Conservation (phyloP, 805 yeast genomes). For the Kregervanrija fluxuum region DNA sequence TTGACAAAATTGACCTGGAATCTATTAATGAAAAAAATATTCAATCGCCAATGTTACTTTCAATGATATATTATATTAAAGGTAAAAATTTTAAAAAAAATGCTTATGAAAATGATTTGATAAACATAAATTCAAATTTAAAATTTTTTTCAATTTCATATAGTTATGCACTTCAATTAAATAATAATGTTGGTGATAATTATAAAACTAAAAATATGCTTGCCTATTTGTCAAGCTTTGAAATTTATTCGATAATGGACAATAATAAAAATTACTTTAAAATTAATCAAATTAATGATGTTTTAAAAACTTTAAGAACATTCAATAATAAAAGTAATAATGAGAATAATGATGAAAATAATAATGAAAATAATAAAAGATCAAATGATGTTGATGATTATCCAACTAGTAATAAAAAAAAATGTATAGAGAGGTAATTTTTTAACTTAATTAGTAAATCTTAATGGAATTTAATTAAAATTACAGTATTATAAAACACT, state of each 20-base stretch:
- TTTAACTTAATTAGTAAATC: background rate
- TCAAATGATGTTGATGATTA: background rate
- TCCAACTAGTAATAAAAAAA: background rate
- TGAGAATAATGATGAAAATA: background rate
- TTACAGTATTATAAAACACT: background rate
- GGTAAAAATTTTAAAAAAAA: constrained; percentile 12
- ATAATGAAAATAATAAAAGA: background rate
- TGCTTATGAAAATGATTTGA: constrained; percentile 10
- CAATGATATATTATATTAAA: constrained; percentile 19
- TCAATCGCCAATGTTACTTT: constrained; percentile 19
- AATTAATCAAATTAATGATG: too few species aligned
- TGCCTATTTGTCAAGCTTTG: constrained; percentile 10
- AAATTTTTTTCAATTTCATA: constrained; percentile 15
- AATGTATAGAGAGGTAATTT: too few species aligned
- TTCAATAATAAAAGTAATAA: background rate
- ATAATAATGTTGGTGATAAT: background rate
- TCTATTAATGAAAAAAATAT: background rate
- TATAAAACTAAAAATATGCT: constrained; percentile 4
- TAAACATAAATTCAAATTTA: constrained; percentile 13
- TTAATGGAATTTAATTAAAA: background rate
- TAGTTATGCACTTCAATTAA: constrained; percentile 9
- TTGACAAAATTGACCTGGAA: too few species aligned
- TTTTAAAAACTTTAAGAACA: too few species aligned
- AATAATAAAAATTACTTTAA: constrained; percentile 10
- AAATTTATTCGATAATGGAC: constrained; percentile 10